A percentile compares a stretch with the other conserved stretches of the same genome.
Evolutionary conservation across 768 basidiomycete genomes (phyloP).

Genomic region (Lentinula guzmanii): DNA sequence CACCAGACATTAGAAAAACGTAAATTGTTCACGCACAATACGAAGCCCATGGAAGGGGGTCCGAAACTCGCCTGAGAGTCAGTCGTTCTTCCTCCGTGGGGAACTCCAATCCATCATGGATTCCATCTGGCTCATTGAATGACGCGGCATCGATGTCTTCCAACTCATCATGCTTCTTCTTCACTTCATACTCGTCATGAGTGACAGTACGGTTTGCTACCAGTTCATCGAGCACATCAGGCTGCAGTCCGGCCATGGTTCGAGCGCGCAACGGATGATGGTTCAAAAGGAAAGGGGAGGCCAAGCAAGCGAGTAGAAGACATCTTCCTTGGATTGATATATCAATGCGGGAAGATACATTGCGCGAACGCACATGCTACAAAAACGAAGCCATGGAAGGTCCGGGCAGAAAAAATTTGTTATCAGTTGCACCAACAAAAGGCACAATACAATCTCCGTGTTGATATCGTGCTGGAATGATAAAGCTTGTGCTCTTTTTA

Average conservation of each 20-base stretch:
- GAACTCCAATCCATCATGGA: conserved; percentile 39
- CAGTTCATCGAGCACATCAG: background rate
- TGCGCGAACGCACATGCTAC: background rate
- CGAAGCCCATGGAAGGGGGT: conserved; percentile 29
- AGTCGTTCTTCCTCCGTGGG: conserved; percentile 37
- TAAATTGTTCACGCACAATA: conserved; percentile 12
- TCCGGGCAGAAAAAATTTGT: background rate
- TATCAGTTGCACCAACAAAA: background rate
- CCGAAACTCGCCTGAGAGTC: conserved; percentile 39
- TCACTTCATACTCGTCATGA: background rate
- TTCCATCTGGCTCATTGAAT: conserved; percentile 21
- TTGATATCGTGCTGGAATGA: background rate
- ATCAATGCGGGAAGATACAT: background rate
- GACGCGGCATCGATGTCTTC: background rate
- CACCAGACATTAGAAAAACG: background rate
- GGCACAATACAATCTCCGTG: background rate
- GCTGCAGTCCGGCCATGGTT: conserved; percentile 3
- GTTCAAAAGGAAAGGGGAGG: background rate
- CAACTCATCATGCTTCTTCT: background rate
- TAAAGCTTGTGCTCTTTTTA: too few relatives aligned
- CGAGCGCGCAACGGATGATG: background rate
- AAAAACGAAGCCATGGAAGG: background rate
- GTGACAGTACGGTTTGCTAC: background rate
- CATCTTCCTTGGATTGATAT: background rate
- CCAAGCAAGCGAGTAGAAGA: background rate